Evolutionary conservation across 495 filamentous ascomycete genomes (phyloP).

Genomic region (Aspergillus kassunensis): DNA sequence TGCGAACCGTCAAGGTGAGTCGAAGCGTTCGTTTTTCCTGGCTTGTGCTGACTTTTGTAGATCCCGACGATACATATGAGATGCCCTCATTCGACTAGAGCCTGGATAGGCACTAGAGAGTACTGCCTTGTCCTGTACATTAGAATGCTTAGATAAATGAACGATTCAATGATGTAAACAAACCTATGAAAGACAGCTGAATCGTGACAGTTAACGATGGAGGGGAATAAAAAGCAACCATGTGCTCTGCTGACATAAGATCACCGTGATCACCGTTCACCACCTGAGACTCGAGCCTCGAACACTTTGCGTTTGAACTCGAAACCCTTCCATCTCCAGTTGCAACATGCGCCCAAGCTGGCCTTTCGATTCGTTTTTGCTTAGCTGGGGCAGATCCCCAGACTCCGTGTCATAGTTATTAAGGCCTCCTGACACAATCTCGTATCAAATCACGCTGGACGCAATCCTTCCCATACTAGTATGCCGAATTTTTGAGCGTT

Average conservation of each 20-base stretch:
- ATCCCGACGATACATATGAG: conserved; percentile 56
- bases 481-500: not conserved
- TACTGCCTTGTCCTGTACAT: not conserved
- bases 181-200: no score
- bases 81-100: conserved; percentile 31
- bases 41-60: conserved; percentile 19
- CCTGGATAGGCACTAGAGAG: not conserved
- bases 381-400: no score
- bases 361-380: not conserved
- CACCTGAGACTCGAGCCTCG: not conserved
- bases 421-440: not conserved
- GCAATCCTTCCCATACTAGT: not conserved
- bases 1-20: conserved; percentile 46
- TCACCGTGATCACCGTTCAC: not conserved
- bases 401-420: no score
- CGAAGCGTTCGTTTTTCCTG: not conserved
- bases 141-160: not conserved
- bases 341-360: not conserved
- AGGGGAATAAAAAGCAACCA: not conserved
- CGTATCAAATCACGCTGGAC: not conserved
- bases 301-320: no score
- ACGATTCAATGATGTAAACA: no score
- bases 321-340: not conserved
- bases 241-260: not conserved
- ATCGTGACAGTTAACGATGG: no score